These are phyloP conservation scores for Mycena leptocephala DNA, from an alignment of 768 basidiomycete genomes.

Conservation along the genomic window DNA sequence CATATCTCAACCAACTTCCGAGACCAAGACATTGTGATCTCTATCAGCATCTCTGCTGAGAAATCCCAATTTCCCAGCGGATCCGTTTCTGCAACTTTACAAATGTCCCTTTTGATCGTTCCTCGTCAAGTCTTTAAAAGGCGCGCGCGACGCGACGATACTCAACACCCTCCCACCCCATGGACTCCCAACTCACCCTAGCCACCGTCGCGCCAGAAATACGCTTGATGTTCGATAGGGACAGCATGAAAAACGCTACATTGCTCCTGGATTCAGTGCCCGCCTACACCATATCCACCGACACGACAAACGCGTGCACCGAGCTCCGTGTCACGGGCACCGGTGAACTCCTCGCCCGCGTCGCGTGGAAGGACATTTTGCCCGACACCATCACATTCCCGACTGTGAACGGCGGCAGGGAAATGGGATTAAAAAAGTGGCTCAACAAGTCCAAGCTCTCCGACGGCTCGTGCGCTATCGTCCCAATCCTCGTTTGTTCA, in stretches of 20 bases:
- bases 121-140: too few species aligned
- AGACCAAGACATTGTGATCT: too few species aligned
- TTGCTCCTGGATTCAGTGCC: not conserved
- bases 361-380: not conserved
- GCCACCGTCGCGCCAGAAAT: not conserved
- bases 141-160: too few species aligned
- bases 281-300: not conserved
- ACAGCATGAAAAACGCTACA: slow-evolving; percentile 17
- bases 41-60: too few species aligned
- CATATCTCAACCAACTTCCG: too few species aligned
- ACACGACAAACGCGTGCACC: not conserved
- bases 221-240: not conserved
- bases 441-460: not conserved
- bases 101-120: too few species aligned
- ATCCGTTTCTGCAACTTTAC: too few species aligned
- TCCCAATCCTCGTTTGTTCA: not conserved
- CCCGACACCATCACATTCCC: slow-evolving; percentile 11
- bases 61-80: too few species aligned
- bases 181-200: too few species aligned
- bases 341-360: not conserved
- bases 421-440: not conserved
- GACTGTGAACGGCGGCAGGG: not conserved
- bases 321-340: not conserved
- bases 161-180: too few species aligned
- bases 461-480: not conserved